Evolutionary conservation across 2,329 filamentous ascomycete species (phyloP), one percentile per base, ranked within the genome.

Genomic region (Fusarium sublunatum): DNA sequence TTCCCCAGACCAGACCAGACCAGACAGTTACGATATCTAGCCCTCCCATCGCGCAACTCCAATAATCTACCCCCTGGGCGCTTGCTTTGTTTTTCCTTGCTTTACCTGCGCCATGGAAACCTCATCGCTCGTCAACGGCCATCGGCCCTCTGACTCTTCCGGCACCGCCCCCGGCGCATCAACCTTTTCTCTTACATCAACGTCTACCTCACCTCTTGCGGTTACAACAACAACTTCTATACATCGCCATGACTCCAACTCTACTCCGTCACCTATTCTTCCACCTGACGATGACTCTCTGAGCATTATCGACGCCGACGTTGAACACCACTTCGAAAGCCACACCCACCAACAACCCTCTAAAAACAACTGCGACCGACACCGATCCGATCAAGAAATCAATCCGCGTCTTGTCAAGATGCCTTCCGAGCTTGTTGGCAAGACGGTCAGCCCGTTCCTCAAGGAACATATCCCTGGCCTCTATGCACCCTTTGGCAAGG

Each of bases 401-500:
- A 76, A 76, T 50, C 78, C 79, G 36, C 79, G 83, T 19, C 76
- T 86, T 44, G 79, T 81, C 68, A 86, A 82, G 73, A 86, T 87
- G 82, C 81, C 85, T 43, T 81, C 82, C 60, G 89, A 89, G 66
- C 84, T 92, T 53, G 89, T 91, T 63, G 86, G 88, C 70, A 87
- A 92, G 78, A 91, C 91, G 54, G 88, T 97, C 64, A 90, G 90
- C 32, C 93, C 94, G 2, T 98, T 97, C 74, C 86, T 98, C 50
- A 88, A 91, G 67, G 91, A 93, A 74, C 93, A 98, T 73, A 96
- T 97, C 45, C 94, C 94, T 3, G 87, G 88, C 61, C 85, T 95
- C 71, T 97, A 98, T 78, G 92, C 93, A 31, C 92, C 92, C 13
- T 81, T 92, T 53, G 89, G 90, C 58, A 87, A 87, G 68, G 78